phyloP scores from a whole-genome alignment of 108 stramenopile genomes.

The Pseudonitzschia pungens region DNA sequence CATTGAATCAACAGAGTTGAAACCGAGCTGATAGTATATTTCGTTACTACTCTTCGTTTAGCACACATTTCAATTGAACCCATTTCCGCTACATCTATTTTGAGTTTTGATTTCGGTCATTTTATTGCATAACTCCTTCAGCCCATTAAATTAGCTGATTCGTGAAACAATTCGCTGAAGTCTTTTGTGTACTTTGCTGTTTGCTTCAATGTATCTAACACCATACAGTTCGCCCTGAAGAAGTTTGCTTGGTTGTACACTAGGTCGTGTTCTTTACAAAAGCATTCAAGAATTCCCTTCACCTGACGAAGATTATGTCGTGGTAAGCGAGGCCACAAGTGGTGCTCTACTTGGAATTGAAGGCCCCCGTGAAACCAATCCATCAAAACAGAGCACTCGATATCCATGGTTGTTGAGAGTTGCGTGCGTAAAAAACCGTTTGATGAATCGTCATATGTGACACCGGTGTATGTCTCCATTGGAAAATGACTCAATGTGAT shows the following conservation, averaged over 20 bases:
- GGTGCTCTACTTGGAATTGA: conserved; percentile 93
- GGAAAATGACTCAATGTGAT: conserved; percentile 56
- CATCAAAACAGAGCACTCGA: conserved; percentile 73
- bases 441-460: conserved; percentile 42
- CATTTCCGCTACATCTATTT: too few species aligned
- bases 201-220: conserved; percentile 12
- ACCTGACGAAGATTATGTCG: conserved; percentile 80
- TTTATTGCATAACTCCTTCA: too few species aligned
- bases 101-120: too few species aligned
- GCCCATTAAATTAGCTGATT: conserved; percentile 20
- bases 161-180: conserved; percentile 20
- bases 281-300: conserved; percentile 51
- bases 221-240: conserved; percentile 32
- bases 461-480: conserved; percentile 28
- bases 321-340: conserved; percentile 88
- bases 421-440: conserved; percentile 64
- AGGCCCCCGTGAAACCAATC: conserved; percentile 95
- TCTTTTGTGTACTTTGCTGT: conserved; percentile 8
- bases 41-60: too few species aligned
- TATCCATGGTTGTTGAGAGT: conserved; percentile 74
- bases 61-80: too few species aligned
- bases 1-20: too few species aligned
- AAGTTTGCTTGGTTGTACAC: conserved; percentile 65
- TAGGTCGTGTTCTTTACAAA: conserved; percentile 79
- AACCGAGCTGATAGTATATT: too few species aligned